Conservation (phyloP, 805 yeast genomes). For the Saturnispora quitensis region DNA sequence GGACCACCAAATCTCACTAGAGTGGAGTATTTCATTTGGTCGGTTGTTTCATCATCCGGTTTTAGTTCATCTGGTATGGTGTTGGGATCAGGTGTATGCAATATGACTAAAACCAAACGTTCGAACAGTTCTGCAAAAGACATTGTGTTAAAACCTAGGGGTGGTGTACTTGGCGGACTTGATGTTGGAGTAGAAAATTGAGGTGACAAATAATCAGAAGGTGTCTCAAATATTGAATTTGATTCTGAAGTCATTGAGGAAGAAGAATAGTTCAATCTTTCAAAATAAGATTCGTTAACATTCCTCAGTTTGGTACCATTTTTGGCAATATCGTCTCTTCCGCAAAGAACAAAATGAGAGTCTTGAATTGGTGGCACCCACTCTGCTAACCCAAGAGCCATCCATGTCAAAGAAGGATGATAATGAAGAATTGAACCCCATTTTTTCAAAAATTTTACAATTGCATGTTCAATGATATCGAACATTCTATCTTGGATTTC, state of each 20-base stretch:
- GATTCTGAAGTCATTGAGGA: conserved; percentile 9
- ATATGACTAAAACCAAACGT: conserved; percentile 60
- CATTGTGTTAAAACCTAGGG: conserved; percentile 30
- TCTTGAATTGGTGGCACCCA: conserved; percentile 68
- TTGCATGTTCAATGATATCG: conserved; percentile 47
- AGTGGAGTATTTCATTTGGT: conserved; percentile 13
- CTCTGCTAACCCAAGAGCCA: conserved; percentile 79
- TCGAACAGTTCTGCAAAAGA: conserved; percentile 64
- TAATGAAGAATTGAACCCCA: conserved; percentile 76
- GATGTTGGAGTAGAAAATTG: conserved; percentile 20
- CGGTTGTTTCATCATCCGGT: conserved; percentile 7
- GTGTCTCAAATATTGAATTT: conserved; percentile 19
- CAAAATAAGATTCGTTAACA: conserved; percentile 26
- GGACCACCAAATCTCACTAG: conserved; percentile 42
- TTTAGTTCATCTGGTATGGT: conserved; percentile 11
- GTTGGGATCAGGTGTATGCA: conserved; percentile 58
- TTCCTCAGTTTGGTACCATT: conserved; percentile 30
- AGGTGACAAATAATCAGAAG: conserved; percentile 20
- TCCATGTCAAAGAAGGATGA: conserved; percentile 79
- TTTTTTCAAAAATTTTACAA: conserved; percentile 54
- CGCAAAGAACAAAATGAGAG: conserved; percentile 46
- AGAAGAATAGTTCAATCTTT: conserved; percentile 15
- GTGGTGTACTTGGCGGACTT: conserved; percentile 13
- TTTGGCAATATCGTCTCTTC: conserved; percentile 37
- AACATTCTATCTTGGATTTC: conserved; percentile 46